A percentile compares a stretch with the other conserved stretches of the same genome.
phyloP scores from a whole-genome alignment of 139 green algal genomes.

The Zygnema circumcarinatum region DNA sequence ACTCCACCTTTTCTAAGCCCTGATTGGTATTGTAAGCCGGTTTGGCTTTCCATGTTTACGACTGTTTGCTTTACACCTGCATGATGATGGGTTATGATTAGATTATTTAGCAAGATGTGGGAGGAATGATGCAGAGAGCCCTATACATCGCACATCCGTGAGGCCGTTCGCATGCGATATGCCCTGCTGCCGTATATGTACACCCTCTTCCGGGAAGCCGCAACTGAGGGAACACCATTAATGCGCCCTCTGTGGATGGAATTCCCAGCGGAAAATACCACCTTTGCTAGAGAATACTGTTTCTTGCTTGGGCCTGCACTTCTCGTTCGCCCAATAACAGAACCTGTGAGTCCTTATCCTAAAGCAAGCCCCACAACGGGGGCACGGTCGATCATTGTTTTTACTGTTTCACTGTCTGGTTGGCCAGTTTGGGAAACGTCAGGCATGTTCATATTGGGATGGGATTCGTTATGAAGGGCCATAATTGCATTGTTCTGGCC shows the following conservation, averaged over 20 bases:
- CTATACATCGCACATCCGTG: conserved; percentile 78
- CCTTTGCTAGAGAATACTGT: conserved; percentile 71
- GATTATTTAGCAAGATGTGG: too few relatives aligned
- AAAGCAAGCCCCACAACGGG: neutral
- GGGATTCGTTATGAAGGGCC: too few relatives aligned
- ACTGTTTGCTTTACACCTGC: too few relatives aligned
- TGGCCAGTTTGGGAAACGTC: too few relatives aligned
- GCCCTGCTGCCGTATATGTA: conserved; percentile 95
- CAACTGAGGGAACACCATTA: conserved; percentile 79
- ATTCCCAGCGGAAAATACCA: conserved; percentile 77
- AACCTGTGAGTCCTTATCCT: conserved; percentile 57
- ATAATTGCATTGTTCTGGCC: too few relatives aligned
- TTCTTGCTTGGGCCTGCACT: conserved; percentile 88
- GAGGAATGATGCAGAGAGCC: conserved; percentile 68
- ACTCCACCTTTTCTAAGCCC: too few relatives aligned
- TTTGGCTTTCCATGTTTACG: too few relatives aligned
- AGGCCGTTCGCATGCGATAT: conserved; percentile 88
- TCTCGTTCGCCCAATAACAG: conserved; percentile 76
- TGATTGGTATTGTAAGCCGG: too few relatives aligned
- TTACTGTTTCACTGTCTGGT: neutral
- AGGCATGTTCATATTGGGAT: too few relatives aligned
- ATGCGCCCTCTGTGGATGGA: conserved; percentile 94
- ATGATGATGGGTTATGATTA: too few relatives aligned
- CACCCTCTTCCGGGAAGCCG: conserved; percentile 90
- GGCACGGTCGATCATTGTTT: neutral